Evolutionary conservation across 768 basidiomycete species (phyloP).

Genomic region (Kockovaella imperatae): DNA sequence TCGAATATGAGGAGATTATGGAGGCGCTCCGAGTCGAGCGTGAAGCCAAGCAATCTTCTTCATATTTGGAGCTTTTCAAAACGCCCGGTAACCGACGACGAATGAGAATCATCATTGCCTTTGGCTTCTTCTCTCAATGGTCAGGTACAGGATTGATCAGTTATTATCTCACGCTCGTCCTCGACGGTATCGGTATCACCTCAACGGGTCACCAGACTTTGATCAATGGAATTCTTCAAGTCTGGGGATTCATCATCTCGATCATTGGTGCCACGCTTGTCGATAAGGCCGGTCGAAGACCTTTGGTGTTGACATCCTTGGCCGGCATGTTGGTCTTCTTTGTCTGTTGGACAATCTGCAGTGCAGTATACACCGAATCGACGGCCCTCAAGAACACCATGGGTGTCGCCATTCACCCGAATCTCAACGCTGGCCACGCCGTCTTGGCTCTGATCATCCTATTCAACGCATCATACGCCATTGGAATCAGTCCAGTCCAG

Average conservation of each 20-base stretch:
- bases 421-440: conserved; percentile 23
- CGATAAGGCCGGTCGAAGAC: conserved; percentile 37
- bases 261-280: conserved; percentile 23
- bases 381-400: conserved; percentile 12
- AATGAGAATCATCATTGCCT: conserved; percentile 23
- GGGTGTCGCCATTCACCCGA: conserved; percentile 20
- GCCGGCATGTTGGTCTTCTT: conserved; percentile 12
- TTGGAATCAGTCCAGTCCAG: conserved; percentile 24
- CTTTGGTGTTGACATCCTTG: conserved; percentile 23
- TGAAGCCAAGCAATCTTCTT: conserved; percentile 13
- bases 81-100: conserved; percentile 22
- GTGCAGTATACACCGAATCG: conserved; percentile 27
- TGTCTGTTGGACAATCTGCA: conserved; percentile 23
- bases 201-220: conserved; percentile 12
- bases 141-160: conserved; percentile 39
- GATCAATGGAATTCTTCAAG: conserved; percentile 28
- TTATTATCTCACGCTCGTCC: conserved; percentile 35
- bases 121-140: conserved; percentile 42
- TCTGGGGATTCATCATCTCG: conserved; percentile 23
- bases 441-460: conserved; percentile 43
- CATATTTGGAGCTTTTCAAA: conserved; percentile 18
- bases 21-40: conserved; percentile 27
- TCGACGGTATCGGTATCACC: conserved; percentile 39
- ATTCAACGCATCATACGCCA: conserved; percentile 31
- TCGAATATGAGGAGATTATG: conserved; percentile 50